Evolutionary conservation across 1,139 yeast species (phyloP).

Genomic region (Kurtzmaniella quercitrusa): DNA sequence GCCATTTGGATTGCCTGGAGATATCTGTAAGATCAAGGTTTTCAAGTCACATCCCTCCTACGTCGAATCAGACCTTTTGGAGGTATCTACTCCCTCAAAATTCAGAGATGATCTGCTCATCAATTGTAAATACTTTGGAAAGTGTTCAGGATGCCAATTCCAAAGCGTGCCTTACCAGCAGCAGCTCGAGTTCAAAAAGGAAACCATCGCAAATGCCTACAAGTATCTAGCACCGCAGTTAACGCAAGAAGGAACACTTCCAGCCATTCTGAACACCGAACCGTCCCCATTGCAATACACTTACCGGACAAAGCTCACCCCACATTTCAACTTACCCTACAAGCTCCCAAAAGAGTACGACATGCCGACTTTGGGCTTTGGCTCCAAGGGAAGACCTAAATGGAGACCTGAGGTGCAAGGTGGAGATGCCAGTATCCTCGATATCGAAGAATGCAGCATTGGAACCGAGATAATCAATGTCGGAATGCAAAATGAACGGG

Average conservation of each 20-base stretch:
- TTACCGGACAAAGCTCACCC: slow-evolving; percentile 90
- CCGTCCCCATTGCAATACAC: slow-evolving; percentile 73
- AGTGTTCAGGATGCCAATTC: slow-evolving; percentile 83
- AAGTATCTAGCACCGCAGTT: slow-evolving; percentile 61
- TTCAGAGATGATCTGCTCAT: slow-evolving; percentile 49
- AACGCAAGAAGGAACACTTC: slow-evolving; percentile 38
- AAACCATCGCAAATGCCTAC: slow-evolving; percentile 80
- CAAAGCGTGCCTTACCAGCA: slow-evolving; percentile 71
- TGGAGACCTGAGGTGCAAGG: slow-evolving; percentile 56
- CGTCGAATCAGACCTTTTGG: slow-evolving; percentile 70
- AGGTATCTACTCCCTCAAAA: slow-evolving; percentile 42
- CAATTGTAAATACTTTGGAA: slow-evolving; percentile 42
- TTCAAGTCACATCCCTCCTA: slow-evolving; percentile 75
- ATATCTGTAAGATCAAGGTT: slow-evolving; percentile 61
- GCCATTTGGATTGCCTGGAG: slow-evolving; percentile 90
- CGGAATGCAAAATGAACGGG: slow-evolving; percentile 73
- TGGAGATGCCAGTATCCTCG: slow-evolving; percentile 56
- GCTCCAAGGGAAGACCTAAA: slow-evolving; percentile 70
- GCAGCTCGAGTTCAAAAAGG: slow-evolving; percentile 68
- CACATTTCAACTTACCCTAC: slow-evolving; percentile 87
- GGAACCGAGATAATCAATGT: slow-evolving; percentile 76
- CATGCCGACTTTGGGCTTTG: slow-evolving; percentile 83
- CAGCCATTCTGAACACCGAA: slow-evolving; percentile 61
- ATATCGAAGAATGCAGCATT: slow-evolving; percentile 89
- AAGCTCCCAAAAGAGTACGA: slow-evolving; percentile 33